A percentile compares a stretch with the other conserved stretches of the same genome.
These are phyloP conservation scores for Plantago ovata DNA, from an alignment of 257 asterid species.

Conservation along the genomic window DNA sequence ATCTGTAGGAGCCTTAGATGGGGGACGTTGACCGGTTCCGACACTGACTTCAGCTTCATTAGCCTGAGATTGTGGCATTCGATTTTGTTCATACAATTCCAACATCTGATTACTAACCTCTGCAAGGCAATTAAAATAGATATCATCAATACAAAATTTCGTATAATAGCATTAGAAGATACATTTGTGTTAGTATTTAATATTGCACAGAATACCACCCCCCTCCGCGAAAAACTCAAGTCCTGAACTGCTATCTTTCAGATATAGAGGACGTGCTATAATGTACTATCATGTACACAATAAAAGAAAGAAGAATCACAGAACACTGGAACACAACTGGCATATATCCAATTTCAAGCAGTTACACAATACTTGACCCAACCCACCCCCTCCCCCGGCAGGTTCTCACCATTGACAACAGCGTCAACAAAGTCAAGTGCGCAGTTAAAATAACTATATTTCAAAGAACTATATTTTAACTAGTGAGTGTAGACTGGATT, in stretches of 20 bases:
- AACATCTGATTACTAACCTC: slow-evolving; percentile 97
- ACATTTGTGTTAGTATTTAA: too few relatives aligned
- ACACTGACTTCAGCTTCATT: slow-evolving; percentile 80
- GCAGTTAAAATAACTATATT: slow-evolving; percentile 15
- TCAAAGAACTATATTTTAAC: slow-evolving; percentile 10
- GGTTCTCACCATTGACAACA: slow-evolving; percentile 18
- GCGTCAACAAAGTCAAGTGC: slow-evolving; percentile 3
- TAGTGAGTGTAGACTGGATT: slow-evolving; percentile 18
- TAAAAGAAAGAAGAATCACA: too few relatives aligned
- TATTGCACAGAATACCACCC: too few relatives aligned
- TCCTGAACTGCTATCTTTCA: too few relatives aligned
- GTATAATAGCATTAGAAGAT: too few relatives aligned
- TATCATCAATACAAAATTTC: slow-evolving; percentile 1
- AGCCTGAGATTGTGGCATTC: slow-evolving; percentile 59
- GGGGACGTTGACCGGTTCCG: slow-evolving; percentile 58
- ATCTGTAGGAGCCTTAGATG: slow-evolving; percentile 37
- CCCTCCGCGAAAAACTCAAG: too few relatives aligned
- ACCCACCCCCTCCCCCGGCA: slow-evolving; percentile 24
- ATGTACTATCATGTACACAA: too few relatives aligned
- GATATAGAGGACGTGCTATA: too few relatives aligned
- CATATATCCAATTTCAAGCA: too few relatives aligned
- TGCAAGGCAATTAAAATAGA: slow-evolving; percentile 39
- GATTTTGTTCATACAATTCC: slow-evolving; percentile 74
- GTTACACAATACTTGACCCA: too few relatives aligned
- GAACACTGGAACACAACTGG: too few relatives aligned